Conservation (phyloP, 345 rosid genomes). For the Citrus maxima region DNA sequence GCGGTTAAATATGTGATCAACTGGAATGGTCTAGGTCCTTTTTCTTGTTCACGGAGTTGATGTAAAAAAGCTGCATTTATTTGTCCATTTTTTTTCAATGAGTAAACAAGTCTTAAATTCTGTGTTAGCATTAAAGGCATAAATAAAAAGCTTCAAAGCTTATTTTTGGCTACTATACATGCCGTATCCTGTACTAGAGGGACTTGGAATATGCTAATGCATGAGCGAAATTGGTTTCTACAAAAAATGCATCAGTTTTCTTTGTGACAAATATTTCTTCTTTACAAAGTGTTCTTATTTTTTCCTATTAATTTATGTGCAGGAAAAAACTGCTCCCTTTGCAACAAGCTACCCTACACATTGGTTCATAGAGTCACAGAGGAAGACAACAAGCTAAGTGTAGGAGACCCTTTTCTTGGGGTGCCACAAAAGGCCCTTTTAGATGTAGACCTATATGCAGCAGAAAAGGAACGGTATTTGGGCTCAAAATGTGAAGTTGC, state of each 20-base stretch:
- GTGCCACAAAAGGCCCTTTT: conserved; percentile 22
- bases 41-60: background rate
- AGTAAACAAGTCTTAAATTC: background rate
- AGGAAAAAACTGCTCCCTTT: conserved; percentile 20
- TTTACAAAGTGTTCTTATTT: background rate
- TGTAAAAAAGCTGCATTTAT: background rate
- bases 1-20: background rate
- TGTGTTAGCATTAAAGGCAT: background rate
- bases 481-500: conserved; percentile 59
- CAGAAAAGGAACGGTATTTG: conserved; percentile 53
- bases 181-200: background rate
- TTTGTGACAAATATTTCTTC: background rate
- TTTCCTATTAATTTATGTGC: background rate
- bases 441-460: conserved; percentile 44
- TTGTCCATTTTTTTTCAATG: background rate
- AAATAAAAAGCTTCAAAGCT: background rate
- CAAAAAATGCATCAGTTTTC: background rate
- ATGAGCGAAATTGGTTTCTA: background rate
- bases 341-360: conserved; percentile 16
- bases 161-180: background rate
- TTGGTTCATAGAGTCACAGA: conserved; percentile 51
- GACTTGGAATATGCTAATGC: background rate
- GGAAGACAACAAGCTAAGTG: conserved; percentile 52
- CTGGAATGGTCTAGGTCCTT: background rate
- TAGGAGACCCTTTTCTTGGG: conserved; percentile 38